Evolutionary conservation across 495 filamentous ascomycete species (phyloP), one percentile per base, ranked within the genome.

Genomic region (Penicillium roqueforti): DNA sequence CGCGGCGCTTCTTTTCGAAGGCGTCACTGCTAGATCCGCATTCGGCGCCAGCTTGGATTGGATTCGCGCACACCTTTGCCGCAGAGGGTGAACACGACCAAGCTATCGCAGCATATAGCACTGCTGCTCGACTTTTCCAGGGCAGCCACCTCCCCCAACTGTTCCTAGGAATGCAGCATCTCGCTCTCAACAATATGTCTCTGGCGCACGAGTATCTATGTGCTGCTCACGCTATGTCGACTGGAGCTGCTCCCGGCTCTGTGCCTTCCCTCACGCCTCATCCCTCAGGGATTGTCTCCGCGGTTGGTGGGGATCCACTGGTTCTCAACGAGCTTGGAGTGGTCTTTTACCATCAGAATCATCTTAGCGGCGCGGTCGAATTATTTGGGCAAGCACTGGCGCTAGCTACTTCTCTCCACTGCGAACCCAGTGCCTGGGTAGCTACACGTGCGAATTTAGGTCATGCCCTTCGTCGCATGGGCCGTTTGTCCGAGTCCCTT

Each of bases 51-150:
- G 93, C 93, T 36, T 99, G 93, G 93, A 97, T 99, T 55, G 93
- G 93, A 8, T 99, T 99, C 70, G 93, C 93, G 20, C 93, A 99
- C 74, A 99, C 95, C 1, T 99, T 99, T 67, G 95, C 93, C n/a
- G 92, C 92, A n/a, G 93, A 99, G 70, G 93, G 95, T 49, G 93
- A 99, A 71, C 91, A 97, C 70, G 93, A 99, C 66, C 93, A 99
- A 73, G 93, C 93, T 47, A 96, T 99, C 56, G 92, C 92, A 14
- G 93, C 95, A 6, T 99, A 99, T 76, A 93, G 88, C 34, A 99
- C 93, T 13, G 93, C 93, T 1, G 93, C 92, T 11, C 81, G 95
- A 25, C 76, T 99, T 1, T 99, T 99, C 75, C 92, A 96, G 70
- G 93, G 93, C 36, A 97, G 92, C 2, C 93, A 99, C 63, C 80